Percentiles rank a stretch among this genome's conserved stretches.
phyloP scores from a whole-genome alignment of 805 yeast genomes.

The Tetrapisispora nanseiensis region DNA sequence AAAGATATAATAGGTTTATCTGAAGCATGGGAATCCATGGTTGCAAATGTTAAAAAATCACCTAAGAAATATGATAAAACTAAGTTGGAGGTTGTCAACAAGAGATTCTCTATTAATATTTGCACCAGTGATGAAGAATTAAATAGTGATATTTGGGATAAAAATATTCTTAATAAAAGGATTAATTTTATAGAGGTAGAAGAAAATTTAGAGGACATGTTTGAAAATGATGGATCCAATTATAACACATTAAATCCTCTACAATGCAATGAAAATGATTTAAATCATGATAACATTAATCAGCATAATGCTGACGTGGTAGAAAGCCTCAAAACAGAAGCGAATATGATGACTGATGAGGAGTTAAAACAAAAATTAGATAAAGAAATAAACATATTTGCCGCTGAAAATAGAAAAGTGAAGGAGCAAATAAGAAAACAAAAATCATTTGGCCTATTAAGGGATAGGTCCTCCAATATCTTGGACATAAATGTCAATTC shows the following conservation, averaged over 20 bases:
- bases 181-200: neutral
- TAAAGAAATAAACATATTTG: constrained; percentile 21
- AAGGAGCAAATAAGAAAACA: constrained; percentile 22
- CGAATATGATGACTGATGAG: constrained; percentile 16
- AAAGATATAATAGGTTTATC: neutral
- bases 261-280: neutral
- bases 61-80: neutral
- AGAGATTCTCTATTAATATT: constrained; percentile 4
- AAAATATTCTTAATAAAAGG: neutral
- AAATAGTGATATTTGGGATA: neutral
- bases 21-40: neutral
- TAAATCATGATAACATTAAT: neutral
- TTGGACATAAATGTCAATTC: neutral
- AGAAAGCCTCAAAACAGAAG: too few species aligned
- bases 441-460: constrained; percentile 24
- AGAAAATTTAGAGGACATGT: neutral
- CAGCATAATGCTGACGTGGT: neutral
- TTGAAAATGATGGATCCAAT: neutral
- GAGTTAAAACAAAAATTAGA: constrained; percentile 22
- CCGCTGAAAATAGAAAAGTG: constrained; percentile 24
- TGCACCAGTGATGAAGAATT: constrained; percentile 2
- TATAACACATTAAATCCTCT: too few species aligned
- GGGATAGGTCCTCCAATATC: neutral
- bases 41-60: neutral
- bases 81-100: constrained; percentile 1